Evolutionary conservation across 805 yeast species (phyloP).

Genomic region (Pichia deserticola): DNA sequence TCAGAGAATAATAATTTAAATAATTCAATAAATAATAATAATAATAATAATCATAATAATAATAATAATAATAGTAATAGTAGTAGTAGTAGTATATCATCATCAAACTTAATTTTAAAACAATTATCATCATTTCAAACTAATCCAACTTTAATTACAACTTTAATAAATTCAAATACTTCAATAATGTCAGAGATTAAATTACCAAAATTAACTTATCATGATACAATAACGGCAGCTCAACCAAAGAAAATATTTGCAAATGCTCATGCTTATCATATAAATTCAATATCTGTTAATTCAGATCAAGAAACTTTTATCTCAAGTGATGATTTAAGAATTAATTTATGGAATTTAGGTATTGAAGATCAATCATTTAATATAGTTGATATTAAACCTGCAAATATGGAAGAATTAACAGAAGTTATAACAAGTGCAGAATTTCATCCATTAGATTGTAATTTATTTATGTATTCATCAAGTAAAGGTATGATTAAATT

Average conservation of each 20-base stretch:
- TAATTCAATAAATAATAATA: slow-evolving; percentile 16
- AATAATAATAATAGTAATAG: no score
- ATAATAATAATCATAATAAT: neutral
- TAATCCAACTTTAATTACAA: slow-evolving; percentile 16
- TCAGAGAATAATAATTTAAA: slow-evolving; percentile 81
- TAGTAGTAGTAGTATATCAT: no score
- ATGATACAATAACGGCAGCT: slow-evolving; percentile 92
- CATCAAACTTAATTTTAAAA: slow-evolving; percentile 8
- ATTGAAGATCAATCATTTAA: slow-evolving; percentile 94
- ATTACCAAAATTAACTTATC: slow-evolving; percentile 84
- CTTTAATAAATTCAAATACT: neutral
- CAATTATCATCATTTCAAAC: slow-evolving; percentile 24
- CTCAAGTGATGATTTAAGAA: slow-evolving; percentile 87
- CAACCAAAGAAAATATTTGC: slow-evolving; percentile 87
- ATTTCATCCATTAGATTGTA: slow-evolving; percentile 90
- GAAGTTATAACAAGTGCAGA: slow-evolving; percentile 96
- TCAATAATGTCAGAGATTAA: slow-evolving; percentile 38
- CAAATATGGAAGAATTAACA: slow-evolving; percentile 97
- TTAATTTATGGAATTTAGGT: slow-evolving; percentile 91
- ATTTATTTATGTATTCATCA: slow-evolving; percentile 89
- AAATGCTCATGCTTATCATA: slow-evolving; percentile 97
- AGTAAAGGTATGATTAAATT: slow-evolving; percentile 93
- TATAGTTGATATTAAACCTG: slow-evolving; percentile 96
- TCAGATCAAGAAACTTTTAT: slow-evolving; percentile 94
- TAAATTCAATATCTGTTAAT: slow-evolving; percentile 89